A percentile compares a stretch with the other conserved stretches of the same genome.
These are phyloP conservation scores for Litchi chinensis DNA, from an alignment of 345 rosid species.

Conservation along the genomic window DNA sequence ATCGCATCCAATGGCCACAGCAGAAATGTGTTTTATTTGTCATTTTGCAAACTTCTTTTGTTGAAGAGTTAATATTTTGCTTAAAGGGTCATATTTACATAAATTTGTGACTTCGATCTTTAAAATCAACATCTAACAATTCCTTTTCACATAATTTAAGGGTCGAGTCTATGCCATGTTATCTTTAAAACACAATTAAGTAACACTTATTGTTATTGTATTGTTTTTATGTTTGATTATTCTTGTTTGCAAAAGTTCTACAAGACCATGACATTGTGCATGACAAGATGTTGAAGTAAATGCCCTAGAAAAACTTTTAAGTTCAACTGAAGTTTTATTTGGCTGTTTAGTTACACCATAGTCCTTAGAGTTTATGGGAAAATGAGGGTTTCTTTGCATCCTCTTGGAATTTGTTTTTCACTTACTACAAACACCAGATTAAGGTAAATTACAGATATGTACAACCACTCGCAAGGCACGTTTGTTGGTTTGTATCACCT, in stretches of 20 bases:
- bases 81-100: not conserved
- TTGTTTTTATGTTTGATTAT: not conserved
- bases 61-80: not conserved
- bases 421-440: not conserved
- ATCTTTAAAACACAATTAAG: not conserved
- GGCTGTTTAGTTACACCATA: not conserved
- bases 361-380: not conserved
- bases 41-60: not conserved
- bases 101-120: not conserved
- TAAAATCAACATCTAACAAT: not conserved
- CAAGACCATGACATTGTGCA: not conserved
- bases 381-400: not conserved
- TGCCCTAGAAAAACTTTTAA: not conserved
- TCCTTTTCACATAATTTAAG: not conserved
- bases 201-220: constrained; percentile 1
- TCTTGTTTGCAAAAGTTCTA: not conserved
- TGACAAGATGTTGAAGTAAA: not conserved
- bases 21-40: not conserved
- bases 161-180: not conserved
- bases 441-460: not conserved
- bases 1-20: not conserved
- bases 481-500: not conserved
- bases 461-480: not conserved
- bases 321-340: not conserved
- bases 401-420: not conserved